phyloP scores from a whole-genome alignment of 2,329 filamentous ascomycete species.

The Paecilomyces formosus region DNA sequence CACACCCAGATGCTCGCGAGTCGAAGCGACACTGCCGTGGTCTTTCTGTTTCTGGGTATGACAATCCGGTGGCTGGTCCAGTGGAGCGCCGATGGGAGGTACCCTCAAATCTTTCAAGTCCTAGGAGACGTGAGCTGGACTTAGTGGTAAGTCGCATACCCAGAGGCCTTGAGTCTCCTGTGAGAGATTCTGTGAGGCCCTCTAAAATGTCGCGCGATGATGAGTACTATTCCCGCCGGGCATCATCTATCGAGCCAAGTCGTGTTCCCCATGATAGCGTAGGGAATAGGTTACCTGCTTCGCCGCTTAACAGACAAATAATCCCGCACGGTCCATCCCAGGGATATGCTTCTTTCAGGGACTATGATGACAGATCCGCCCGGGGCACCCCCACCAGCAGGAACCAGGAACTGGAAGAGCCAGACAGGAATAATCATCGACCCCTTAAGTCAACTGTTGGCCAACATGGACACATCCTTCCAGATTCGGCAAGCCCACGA shows the following conservation, averaged over 20 bases:
- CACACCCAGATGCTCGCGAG: slow-evolving; percentile 1
- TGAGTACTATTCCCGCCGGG: slow-evolving; percentile 43
- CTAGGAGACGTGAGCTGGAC: slow-evolving; percentile 6
- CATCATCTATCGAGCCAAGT: slow-evolving; percentile 19
- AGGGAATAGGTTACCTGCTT: slow-evolving; percentile 2
- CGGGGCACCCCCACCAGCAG: background rate
- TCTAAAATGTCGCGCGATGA: slow-evolving; percentile 33
- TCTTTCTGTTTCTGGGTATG: background rate
- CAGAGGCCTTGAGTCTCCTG: slow-evolving; percentile 12
- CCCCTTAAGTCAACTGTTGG: background rate
- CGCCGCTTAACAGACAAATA: background rate
- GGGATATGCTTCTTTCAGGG: background rate
- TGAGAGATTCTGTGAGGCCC: slow-evolving; percentile 8
- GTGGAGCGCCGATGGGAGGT: background rate
- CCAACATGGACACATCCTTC: background rate
- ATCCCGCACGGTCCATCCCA: background rate
- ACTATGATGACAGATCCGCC: background rate
- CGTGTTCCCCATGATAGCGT: slow-evolving; percentile 7
- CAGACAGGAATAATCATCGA: background rate
- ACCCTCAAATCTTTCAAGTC: background rate
- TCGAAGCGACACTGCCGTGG: background rate
- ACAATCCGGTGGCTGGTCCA: background rate
- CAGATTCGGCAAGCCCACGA: background rate
- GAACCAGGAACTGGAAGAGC: background rate
- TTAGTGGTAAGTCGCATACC: slow-evolving; percentile 13